Conservation (phyloP, 257 asterid species). For the Nicotiana obtusifolia region DNA sequence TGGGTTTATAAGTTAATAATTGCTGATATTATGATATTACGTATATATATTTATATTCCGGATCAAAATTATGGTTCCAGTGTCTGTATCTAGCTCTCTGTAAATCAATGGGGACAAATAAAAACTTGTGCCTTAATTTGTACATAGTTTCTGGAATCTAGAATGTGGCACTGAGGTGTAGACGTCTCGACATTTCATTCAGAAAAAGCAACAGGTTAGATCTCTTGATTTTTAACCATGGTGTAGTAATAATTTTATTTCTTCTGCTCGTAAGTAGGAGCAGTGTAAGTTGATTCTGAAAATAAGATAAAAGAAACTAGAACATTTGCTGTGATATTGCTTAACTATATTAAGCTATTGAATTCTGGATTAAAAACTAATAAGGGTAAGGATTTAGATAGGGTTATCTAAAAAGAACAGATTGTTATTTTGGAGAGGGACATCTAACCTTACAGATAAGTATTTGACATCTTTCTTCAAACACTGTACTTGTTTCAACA, state of each 20-base stretch:
- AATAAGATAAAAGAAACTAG: too few species aligned
- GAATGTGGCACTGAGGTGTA: neutral
- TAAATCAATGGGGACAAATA: neutral
- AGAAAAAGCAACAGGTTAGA: neutral
- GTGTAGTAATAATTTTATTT: neutral
- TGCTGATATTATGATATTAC: too few species aligned
- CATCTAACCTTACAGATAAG: conserved; percentile 36
- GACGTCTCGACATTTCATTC: neutral
- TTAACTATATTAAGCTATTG: neutral
- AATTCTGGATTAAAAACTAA: neutral
- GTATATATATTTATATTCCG: too few species aligned
- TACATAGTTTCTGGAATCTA: neutral
- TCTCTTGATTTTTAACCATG: neutral
- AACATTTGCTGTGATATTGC: too few species aligned
- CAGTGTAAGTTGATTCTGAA: too few species aligned
- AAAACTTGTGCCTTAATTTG: neutral
- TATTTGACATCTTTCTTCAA: conserved; percentile 30
- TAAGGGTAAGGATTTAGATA: neutral
- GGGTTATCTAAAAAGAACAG: neutral
- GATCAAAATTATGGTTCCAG: too few species aligned
- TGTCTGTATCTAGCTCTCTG: too few species aligned
- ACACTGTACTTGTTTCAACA: conserved; percentile 27
- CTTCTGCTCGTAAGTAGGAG: neutral
- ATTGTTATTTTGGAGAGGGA: conserved; percentile 19
- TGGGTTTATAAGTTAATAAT: too few species aligned